These are phyloP conservation scores for Lachancea mirantina DNA, from an alignment of 805 yeast genomes.

Conservation along the genomic window DNA sequence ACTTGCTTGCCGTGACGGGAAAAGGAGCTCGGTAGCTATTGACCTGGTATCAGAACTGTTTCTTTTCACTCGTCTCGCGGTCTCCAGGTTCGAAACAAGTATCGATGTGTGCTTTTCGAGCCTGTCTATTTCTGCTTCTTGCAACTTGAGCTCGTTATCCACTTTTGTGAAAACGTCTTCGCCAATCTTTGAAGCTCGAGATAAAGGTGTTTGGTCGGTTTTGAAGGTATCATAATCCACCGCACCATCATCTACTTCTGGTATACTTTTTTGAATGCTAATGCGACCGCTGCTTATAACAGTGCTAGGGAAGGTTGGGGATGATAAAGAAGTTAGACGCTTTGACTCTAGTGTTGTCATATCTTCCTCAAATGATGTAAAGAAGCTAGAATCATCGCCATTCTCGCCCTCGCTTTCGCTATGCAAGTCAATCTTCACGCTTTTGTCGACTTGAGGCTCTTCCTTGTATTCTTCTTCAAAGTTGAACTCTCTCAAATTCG, in stretches of 20 bases:
- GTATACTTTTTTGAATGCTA: constrained; percentile 17
- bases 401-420: constrained; percentile 15
- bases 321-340: constrained; percentile 2
- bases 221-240: too few relatives aligned
- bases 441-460: background rate
- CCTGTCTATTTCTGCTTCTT: constrained; percentile 15
- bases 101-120: constrained; percentile 13
- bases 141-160: constrained; percentile 17
- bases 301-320: constrained; percentile 14
- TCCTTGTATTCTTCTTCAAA: constrained; percentile 20
- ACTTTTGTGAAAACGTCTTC: constrained; percentile 15
- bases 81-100: too few relatives aligned
- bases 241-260: too few relatives aligned
- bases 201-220: too few relatives aligned
- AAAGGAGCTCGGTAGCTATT: constrained; percentile 21
- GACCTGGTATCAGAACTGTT: background rate
- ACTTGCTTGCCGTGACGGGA: constrained; percentile 18
- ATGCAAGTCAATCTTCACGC: background rate
- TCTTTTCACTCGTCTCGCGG: too few relatives aligned
- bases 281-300: constrained; percentile 27
- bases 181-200: too few relatives aligned
- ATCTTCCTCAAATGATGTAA: constrained; percentile 20
- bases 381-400: constrained; percentile 27
- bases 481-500: constrained; percentile 42
- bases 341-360: constrained; percentile 1